phyloP scores from a whole-genome alignment of 2,329 filamentous ascomycete species.

The Xylariaceae sp. region DNA sequence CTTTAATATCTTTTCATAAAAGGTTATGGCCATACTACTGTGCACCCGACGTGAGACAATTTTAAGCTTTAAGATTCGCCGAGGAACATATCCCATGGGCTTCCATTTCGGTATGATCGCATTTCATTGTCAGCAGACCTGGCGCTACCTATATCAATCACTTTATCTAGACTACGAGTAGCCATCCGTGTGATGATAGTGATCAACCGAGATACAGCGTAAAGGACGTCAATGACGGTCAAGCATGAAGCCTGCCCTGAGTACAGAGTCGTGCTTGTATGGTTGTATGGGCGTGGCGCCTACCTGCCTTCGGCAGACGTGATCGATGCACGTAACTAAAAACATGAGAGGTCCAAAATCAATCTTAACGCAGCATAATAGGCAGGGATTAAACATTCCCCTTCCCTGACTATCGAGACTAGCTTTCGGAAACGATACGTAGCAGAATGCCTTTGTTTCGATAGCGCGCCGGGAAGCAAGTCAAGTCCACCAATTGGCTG shows the following conservation, averaged over 20 bases:
- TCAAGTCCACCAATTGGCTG: neutral
- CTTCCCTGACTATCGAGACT: neutral
- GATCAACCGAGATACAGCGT: neutral
- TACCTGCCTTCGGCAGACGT: no score
- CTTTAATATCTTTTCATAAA: slow-evolving; percentile 3
- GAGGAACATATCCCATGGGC: slow-evolving; percentile 2
- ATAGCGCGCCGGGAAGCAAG: neutral
- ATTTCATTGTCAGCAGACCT: slow-evolving; percentile 12
- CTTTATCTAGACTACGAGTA: slow-evolving; percentile 1
- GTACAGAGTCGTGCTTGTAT: no score
- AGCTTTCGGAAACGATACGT: neutral
- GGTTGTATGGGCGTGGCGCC: no score
- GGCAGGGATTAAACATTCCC: no score
- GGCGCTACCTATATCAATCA: neutral
- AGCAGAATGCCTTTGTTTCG: neutral
- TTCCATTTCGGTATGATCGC: slow-evolving; percentile 2
- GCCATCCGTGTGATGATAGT: neutral
- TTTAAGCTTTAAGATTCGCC: slow-evolving; percentile 14
- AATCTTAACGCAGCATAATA: no score
- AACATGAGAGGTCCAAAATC: no score
- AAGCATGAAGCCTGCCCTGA: no score
- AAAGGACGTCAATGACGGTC: neutral
- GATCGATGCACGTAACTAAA: no score
- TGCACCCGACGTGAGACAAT: neutral
- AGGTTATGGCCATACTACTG: slow-evolving; percentile 16